phyloP scores from a whole-genome alignment of 2,329 filamentous ascomycete species.

The Colletotrichum agaves region DNA sequence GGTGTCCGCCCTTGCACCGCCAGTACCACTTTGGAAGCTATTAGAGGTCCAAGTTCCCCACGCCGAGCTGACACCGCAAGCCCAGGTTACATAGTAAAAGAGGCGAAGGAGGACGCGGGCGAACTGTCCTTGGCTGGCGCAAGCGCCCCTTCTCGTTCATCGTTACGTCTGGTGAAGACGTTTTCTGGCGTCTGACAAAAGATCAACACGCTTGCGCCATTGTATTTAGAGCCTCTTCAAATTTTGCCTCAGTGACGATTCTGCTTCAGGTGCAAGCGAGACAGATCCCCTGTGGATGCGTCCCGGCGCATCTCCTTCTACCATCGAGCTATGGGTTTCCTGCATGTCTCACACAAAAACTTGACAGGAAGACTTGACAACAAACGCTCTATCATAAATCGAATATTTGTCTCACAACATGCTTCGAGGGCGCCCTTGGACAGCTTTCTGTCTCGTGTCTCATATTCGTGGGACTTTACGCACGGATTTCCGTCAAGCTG shows the following conservation, averaged over 20 bases:
- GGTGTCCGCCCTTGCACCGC: background rate
- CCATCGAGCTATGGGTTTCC: background rate
- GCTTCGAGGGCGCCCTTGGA: background rate
- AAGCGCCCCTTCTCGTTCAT: constrained; percentile 4
- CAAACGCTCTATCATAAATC: background rate
- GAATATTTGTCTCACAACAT: background rate
- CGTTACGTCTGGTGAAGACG: background rate
- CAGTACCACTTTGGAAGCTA: constrained; percentile 17
- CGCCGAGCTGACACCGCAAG: background rate
- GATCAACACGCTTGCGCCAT: background rate
- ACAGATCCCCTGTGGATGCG: background rate
- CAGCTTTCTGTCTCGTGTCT: background rate
- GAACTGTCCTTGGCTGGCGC: constrained; percentile 11
- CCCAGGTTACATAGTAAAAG: constrained; percentile 14
- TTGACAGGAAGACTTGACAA: constrained; percentile 10
- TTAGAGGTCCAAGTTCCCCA: constrained; percentile 10
- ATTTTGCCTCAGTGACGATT: background rate
- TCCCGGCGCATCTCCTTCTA: constrained; percentile 20
- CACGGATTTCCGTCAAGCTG: background rate
- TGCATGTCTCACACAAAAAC: constrained; percentile 18
- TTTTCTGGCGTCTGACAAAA: background rate
- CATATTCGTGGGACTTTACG: too few relatives aligned
- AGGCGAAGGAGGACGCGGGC: constrained; percentile 12
- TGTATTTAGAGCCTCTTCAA: too few relatives aligned
- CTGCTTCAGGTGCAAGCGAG: background rate